Conservation (phyloP, 2,329 filamentous ascomycete genomes). For the Aspergillus sp. region DNA sequence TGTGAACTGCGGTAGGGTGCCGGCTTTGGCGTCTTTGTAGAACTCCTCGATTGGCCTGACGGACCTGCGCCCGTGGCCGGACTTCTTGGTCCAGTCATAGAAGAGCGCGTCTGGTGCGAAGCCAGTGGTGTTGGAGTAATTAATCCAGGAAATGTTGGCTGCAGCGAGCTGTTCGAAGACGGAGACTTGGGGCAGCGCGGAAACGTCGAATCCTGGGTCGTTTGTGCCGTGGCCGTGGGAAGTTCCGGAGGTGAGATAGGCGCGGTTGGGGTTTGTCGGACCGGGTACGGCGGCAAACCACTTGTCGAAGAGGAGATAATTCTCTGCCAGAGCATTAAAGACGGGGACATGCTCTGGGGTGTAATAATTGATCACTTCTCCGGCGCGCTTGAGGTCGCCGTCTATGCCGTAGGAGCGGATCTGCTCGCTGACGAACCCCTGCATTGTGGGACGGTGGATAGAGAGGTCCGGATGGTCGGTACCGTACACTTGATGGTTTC, state of each 20-base stretch:
- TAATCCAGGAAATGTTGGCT: constrained; percentile 41
- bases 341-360: constrained; percentile 43
- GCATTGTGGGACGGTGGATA: constrained; percentile 30
- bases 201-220: constrained; percentile 33
- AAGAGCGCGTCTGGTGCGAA: constrained; percentile 44
- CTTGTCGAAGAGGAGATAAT: constrained; percentile 46
- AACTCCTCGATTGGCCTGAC: constrained; percentile 48
- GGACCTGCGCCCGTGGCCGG: constrained; percentile 35
- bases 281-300: constrained; percentile 42
- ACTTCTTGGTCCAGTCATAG: constrained; percentile 36
- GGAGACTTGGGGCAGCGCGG: constrained; percentile 34
- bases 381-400: constrained; percentile 36
- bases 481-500: constrained; percentile 44
- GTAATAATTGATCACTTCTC: constrained; percentile 48
- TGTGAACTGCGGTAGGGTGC: constrained; percentile 68
- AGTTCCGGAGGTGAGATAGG: constrained; percentile 40
- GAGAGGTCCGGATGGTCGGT: constrained; percentile 35
- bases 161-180: constrained; percentile 40
- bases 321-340: constrained; percentile 42
- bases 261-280: constrained; percentile 42
- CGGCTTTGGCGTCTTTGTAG: constrained; percentile 61
- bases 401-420: constrained; percentile 35
- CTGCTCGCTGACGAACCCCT: constrained; percentile 47
- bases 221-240: constrained; percentile 35
- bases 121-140: constrained; percentile 47